These are phyloP conservation scores for Huntiella abstrusa DNA, from an alignment of 2,329 filamentous ascomycete genomes.

Conservation along the genomic window DNA sequence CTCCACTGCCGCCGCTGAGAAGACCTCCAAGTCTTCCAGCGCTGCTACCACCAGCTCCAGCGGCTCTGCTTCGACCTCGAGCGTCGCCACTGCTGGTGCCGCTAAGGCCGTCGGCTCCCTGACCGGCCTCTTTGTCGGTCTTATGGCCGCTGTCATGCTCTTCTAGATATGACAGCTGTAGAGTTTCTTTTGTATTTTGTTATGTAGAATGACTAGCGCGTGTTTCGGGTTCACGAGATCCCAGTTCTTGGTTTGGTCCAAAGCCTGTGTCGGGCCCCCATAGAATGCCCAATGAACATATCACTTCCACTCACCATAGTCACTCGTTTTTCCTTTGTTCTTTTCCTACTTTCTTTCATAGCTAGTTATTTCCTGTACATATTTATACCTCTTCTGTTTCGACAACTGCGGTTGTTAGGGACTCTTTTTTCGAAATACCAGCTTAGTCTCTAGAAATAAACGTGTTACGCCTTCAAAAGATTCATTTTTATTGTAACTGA, in stretches of 20 bases:
- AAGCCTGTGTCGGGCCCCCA: background rate
- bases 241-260: background rate
- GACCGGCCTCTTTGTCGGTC: background rate
- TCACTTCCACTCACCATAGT: conserved; percentile 4
- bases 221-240: background rate
- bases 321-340: background rate
- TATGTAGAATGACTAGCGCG: background rate
- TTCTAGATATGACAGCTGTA: background rate
- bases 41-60: background rate
- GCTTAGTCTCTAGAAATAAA: conserved; percentile 2
- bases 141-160: background rate
- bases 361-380: conserved; percentile 1
- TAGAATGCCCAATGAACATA: background rate
- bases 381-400: background rate
- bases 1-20: conserved; percentile 4
- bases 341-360: background rate
- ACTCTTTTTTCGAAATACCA: background rate
- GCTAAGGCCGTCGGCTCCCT: background rate
- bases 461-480: background rate
- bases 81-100: background rate
- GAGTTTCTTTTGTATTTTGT: background rate
- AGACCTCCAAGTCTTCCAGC: background rate
- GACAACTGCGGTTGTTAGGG: background rate
- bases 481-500: too few species aligned
- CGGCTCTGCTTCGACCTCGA: background rate